Base-by-base conservation (phyloP, 2,329 filamentous ascomycete genomes). In the Ceratocystis albifundus region DNA sequence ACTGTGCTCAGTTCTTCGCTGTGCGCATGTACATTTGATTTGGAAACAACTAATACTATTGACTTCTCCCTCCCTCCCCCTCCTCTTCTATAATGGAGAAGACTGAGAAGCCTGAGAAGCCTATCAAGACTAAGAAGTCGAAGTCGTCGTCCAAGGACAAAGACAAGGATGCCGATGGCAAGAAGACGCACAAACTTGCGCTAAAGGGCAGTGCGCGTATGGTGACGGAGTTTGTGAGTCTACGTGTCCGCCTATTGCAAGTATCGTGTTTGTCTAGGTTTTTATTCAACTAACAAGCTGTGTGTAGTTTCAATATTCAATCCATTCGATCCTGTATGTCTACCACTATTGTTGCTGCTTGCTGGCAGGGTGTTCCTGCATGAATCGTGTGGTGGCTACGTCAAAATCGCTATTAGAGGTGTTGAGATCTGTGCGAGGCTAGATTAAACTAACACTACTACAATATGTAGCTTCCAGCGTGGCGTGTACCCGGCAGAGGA, bases 141-240 rank as follows among this genome's bases (percentile, higher is more conserved):
- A 53, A 65, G 46, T 62, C 64, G 41, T 65, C 66, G 36, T 67
- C 65, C 10, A 61, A 44, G 48, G 41, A 59, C 36, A 61, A 67
- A 55, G 67, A 71, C 61, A 75, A 75, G 64, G 77, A 80, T 62
- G 85, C 84, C 75, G 83, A 86, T 73, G 91, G 91, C 73, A 89
- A 90, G 71, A 96, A 96, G 77, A 86, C 91, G 69, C 94, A 99
- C 80, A 97, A 96, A 81, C 84, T 99, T 69, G 89, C 92, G 46
- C 81, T 96, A 69, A 93, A 91, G 77, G 90, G 88, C 77, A 84
- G 79, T 71, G 85, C 90, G 48, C 95, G 93, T 77, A 84, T 96
- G 46, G 91, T 97, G 67, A 89, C 93, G 57, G 94, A 99, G 79
- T 99, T 99, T 76, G 91, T 96, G 79, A 75, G 88, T 82, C 28